Percentiles rank a stretch among this genome's conserved stretches.
These are phyloP conservation scores for Lotus japonicus DNA, from an alignment of 306 rosid genomes.

Conservation along the genomic window DNA sequence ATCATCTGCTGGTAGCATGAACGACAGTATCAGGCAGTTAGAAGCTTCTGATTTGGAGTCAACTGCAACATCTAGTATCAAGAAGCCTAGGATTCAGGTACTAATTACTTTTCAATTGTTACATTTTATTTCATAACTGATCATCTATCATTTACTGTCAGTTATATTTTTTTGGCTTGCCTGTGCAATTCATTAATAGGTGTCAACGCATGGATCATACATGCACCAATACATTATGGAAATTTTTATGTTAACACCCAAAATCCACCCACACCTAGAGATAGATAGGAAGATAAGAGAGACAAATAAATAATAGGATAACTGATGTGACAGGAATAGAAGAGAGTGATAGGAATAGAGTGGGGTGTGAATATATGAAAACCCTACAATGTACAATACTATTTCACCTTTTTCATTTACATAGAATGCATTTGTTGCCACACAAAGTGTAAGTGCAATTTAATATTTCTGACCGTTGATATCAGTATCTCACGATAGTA, in stretches of 20 bases:
- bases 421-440: background rate
- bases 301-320: too few species aligned
- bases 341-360: too few species aligned
- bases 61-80: constrained; percentile 79
- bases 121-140: background rate
- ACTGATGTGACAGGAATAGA: too few species aligned
- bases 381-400: background rate
- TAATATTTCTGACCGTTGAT: too few species aligned
- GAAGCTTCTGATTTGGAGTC: constrained; percentile 89
- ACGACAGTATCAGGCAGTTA: constrained; percentile 63
- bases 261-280: too few species aligned
- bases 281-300: too few species aligned
- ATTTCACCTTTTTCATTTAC: background rate
- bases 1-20: constrained; percentile 72
- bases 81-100: constrained; percentile 85
- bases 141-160: background rate
- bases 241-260: too few species aligned
- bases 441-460: background rate
- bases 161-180: background rate
- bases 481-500: too few species aligned
- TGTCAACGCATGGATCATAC: background rate
- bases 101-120: background rate
- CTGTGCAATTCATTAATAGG: background rate
- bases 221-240: background rate
- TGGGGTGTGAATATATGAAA: too few species aligned